Evolutionary conservation across 2,329 filamentous ascomycete species (phyloP).

Genomic region (Aureobasidium sp.): DNA sequence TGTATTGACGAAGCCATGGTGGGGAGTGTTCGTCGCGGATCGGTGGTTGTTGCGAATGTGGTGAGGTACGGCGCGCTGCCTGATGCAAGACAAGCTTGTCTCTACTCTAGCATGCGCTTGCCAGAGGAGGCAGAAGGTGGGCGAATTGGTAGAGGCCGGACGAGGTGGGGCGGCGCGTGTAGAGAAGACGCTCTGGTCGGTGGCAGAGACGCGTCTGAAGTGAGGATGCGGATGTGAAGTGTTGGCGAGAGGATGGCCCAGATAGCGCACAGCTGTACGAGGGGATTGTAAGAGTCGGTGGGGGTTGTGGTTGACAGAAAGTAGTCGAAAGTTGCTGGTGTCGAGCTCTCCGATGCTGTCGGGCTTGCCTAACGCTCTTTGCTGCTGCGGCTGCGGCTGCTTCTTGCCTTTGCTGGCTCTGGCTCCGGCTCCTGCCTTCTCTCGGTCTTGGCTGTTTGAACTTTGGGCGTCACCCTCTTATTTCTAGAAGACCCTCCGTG

Average conservation of each 20-base stretch:
- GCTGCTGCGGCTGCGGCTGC: not conserved
- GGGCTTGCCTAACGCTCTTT: not conserved
- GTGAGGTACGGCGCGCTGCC: not conserved
- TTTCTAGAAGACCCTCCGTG: not conserved
- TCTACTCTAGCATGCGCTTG: slow-evolving; percentile 10
- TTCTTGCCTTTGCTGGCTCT: not conserved
- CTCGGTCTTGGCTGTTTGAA: not conserved
- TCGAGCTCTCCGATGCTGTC: not conserved
- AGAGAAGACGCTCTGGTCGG: slow-evolving; percentile 3
- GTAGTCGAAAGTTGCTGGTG: not conserved
- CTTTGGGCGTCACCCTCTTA: not conserved
- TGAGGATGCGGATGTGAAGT: not conserved
- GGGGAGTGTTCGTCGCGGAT: slow-evolving; percentile 16
- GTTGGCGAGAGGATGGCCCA: not conserved
- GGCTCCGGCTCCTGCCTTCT: not conserved
- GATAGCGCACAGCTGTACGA: slow-evolving; percentile 1
- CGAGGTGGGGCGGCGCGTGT: slow-evolving; percentile 6
- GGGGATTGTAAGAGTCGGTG: not conserved
- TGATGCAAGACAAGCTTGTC: not conserved
- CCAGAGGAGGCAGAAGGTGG: not conserved
- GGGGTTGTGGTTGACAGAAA: not conserved
- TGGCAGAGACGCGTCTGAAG: slow-evolving; percentile 4
- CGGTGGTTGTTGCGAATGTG: not conserved
- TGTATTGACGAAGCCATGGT: slow-evolving; percentile 66
- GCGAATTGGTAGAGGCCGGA: slow-evolving; percentile 1